phyloP scores from a whole-genome alignment of 2,329 filamentous ascomycete genomes.

The Fusarium virguliforme region DNA sequence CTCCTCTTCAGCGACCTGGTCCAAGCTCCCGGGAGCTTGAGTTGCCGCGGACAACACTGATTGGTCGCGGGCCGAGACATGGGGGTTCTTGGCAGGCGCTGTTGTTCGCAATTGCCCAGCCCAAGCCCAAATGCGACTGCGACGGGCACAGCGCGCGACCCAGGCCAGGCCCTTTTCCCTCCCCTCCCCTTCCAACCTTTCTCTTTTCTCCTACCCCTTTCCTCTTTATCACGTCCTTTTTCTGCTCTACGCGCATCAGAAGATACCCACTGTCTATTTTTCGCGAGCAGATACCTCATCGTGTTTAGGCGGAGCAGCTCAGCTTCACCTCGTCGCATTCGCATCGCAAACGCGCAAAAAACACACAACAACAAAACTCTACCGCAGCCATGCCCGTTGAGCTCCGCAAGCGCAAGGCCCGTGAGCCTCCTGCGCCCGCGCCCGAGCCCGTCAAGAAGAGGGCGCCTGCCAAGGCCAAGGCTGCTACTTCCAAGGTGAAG shows the following conservation, averaged over 20 bases:
- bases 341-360: conserved; percentile 33
- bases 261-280: conserved; percentile 20
- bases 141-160: conserved; percentile 43
- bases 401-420: conserved; percentile 74
- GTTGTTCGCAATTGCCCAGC: conserved; percentile 29
- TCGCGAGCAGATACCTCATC: conserved; percentile 21
- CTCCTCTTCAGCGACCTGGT: conserved; percentile 45
- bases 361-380: conserved; percentile 27
- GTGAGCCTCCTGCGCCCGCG: conserved; percentile 60
- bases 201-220: conserved; percentile 42
- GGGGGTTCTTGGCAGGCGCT: conserved; percentile 28
- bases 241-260: conserved; percentile 32
- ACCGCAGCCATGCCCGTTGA: conserved; percentile 67
- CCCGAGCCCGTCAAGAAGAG: conserved; percentile 60
- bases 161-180: conserved; percentile 28
- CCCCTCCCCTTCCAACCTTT: conserved; percentile 47
- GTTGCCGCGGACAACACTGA: conserved; percentile 36
- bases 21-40: conserved; percentile 55
- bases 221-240: conserved; percentile 16
- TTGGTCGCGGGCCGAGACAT: conserved; percentile 48
- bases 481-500: conserved; percentile 54
- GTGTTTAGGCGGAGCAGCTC: conserved; percentile 30
- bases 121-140: conserved; percentile 45
- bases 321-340: conserved; percentile 37
- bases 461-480: conserved; percentile 47